A percentile compares a stretch with the other conserved stretches of the same genome.
phyloP scores from a whole-genome alignment of 2,329 filamentous ascomycete genomes.

The Diaporthe ilicicola region DNA sequence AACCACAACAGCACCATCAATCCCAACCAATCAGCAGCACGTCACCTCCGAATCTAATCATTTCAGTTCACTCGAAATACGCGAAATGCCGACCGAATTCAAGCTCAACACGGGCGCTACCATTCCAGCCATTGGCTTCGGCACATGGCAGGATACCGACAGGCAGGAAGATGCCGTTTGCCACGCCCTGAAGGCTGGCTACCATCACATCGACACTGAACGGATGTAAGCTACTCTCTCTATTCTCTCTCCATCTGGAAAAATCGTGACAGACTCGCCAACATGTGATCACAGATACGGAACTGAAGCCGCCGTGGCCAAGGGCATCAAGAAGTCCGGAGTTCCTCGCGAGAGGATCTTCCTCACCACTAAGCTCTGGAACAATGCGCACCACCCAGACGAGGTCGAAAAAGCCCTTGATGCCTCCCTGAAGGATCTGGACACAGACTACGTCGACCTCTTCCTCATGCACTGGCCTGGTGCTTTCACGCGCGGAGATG shows the following conservation, averaged over 20 bases:
- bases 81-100: conserved; percentile 17
- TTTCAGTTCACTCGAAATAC: background rate
- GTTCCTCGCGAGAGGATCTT: conserved; percentile 46
- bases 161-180: conserved; percentile 39
- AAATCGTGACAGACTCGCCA: background rate
- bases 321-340: conserved; percentile 40
- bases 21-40: background rate
- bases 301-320: conserved; percentile 39
- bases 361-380: conserved; percentile 50
- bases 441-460: conserved; percentile 60
- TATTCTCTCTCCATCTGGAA: conserved; percentile 38
- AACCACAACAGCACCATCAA: too few relatives aligned
- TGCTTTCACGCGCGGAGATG: conserved; percentile 36
- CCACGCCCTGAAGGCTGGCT: conserved; percentile 55
- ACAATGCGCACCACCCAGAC: conserved; percentile 42
- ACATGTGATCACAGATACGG: conserved; percentile 32
- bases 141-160: conserved; percentile 32
- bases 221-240: conserved; percentile 44
- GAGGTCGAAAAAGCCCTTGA: conserved; percentile 46
- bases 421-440: conserved; percentile 54
- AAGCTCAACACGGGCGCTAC: conserved; percentile 15
- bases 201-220: conserved; percentile 61
- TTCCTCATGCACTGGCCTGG: conserved; percentile 62
- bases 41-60: too few relatives aligned
- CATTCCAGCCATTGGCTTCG: conserved; percentile 17